Base-by-base conservation (phyloP, 345 rosid genomes). In the Lepidium aucheri region DNA sequence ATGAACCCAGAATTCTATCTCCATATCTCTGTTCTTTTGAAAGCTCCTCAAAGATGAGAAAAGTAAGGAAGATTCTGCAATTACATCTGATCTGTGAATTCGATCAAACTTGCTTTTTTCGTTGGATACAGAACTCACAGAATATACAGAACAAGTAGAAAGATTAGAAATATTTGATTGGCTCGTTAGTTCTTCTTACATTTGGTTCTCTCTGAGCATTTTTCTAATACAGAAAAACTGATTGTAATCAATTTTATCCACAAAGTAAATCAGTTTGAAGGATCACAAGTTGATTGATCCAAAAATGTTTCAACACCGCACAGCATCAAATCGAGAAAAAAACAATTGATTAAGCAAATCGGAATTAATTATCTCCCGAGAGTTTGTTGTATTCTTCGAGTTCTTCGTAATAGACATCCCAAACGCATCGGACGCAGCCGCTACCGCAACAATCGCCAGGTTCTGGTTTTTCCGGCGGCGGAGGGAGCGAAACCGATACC, bases 381-480 rank as follows among this genome's bases (percentile, higher is more conserved):
- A 82, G 82, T 73, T 81, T 80, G 42, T 93, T 56, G 58, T 87
- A 93, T 9, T 70, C 92, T 71, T 93, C 97, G 30, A 88, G 88
- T 63, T 94, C 88, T 3, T 93, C 96, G 57, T 86, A 88, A 70
- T 93, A 88, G 39, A 93, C 83, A 76, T 93, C 97, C 99, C 99
- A 88, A 9, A 93, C 97, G 83, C 97, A 93, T 53, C 90, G 69
- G 3, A 86, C 88, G 80, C 98, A 93, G 2, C 97, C 98, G 80
- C 94, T 86, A 5, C 97, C 97, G 45, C 99, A 94, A 28, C 99
- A 94, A 78, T 94, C 96, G 5, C 95, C 94, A 15, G 95, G 85
- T 69, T 85, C 88, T 32, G 98, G 97, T 84, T 86, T 87, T 84
- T 93, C 98, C 57, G 96, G 97, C 46, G 88, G 96, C 17, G 86